Evolutionary conservation across 2,329 filamentous ascomycete genomes (phyloP), one percentile per base, ranked within the genome.

Genomic region (Clarireedia homoeocarpa): DNA sequence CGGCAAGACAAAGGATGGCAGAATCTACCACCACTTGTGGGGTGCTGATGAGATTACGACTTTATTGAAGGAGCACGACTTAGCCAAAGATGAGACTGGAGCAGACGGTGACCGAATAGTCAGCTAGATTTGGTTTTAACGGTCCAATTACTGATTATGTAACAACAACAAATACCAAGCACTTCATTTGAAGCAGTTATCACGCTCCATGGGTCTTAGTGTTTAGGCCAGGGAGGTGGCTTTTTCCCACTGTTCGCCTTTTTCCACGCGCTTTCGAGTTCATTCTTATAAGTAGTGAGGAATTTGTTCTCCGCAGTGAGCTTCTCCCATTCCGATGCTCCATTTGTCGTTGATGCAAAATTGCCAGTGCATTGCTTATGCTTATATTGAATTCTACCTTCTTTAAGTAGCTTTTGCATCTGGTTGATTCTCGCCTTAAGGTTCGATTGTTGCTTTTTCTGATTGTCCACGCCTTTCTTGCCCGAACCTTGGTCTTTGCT

Each of bases 21-120:
- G 92, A 78, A 92, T 99, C 74, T 99, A 97, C 78, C 94, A 99
- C 75, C 89, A 95, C 71, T 81, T 99, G 61, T 99, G 94, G 94
- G 88, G 84, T 67, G 92, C 91, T 46, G 92, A 99, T 63, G 94
- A 97, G 78, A 99, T 99, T 68, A 92, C 90, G 71, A 84, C 87
- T 51, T 77, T 99, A 72, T 77, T 99, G 68, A 95, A 91, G 80
- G 90, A 97, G 78, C 91, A 99, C 68, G 92, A 92, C 66, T 75
- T 99, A 71, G 92, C 90, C 59, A 97, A 96, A 80, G 82, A 85
- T 63, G 88, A 92, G 70, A 65, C 61, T 36, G 65, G 61, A 48
- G 55, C 60, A 48, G 67, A 69, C 61, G 62, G 65, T 49, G 67
- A 67, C 61, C 55, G 63, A 23, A 62, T 68, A 58, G 56, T 65